phyloP scores from a whole-genome alignment of 495 filamentous ascomycete species.

The Aspergillus cavernicola region DNA sequence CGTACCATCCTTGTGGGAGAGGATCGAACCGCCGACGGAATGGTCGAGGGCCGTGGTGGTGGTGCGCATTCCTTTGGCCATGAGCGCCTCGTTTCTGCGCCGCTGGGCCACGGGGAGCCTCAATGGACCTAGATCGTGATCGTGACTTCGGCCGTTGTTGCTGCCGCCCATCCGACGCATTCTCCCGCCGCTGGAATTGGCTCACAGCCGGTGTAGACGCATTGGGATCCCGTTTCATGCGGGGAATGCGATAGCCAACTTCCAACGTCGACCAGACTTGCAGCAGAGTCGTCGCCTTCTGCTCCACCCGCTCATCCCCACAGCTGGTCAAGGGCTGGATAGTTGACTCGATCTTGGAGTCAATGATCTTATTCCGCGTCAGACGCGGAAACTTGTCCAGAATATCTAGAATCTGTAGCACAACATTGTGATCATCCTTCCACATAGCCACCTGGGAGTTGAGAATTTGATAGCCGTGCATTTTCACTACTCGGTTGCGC shows the following conservation, averaged over 20 bases:
- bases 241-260: conserved; percentile 91
- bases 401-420: conserved; percentile 86
- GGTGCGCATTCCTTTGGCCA: conserved; percentile 54
- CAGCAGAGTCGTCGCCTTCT: conserved; percentile 66
- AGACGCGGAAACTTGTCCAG: conserved; percentile 84
- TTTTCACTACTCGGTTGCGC: conserved; percentile 81
- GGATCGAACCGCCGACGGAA: conserved; percentile 53
- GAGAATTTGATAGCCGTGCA: conserved; percentile 96
- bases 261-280: conserved; percentile 86
- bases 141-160: conserved; percentile 49
- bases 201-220: conserved; percentile 45
- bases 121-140: conserved; percentile 50
- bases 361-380: conserved; percentile 94
- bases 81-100: conserved; percentile 56
- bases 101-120: conserved; percentile 49
- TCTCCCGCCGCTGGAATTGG: conserved; percentile 66
- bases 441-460: conserved; percentile 79
- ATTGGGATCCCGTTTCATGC: conserved; percentile 65
- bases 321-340: conserved; percentile 65
- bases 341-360: conserved; percentile 89
- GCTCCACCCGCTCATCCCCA: conserved; percentile 70
- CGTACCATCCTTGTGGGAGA: conserved; percentile 78
- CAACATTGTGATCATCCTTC: conserved; percentile 82
- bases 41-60: conserved; percentile 54
- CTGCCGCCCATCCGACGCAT: conserved; percentile 57